Conservation (phyloP, 2,329 filamentous ascomycete species). For the Tricladium varicosporioides region DNA sequence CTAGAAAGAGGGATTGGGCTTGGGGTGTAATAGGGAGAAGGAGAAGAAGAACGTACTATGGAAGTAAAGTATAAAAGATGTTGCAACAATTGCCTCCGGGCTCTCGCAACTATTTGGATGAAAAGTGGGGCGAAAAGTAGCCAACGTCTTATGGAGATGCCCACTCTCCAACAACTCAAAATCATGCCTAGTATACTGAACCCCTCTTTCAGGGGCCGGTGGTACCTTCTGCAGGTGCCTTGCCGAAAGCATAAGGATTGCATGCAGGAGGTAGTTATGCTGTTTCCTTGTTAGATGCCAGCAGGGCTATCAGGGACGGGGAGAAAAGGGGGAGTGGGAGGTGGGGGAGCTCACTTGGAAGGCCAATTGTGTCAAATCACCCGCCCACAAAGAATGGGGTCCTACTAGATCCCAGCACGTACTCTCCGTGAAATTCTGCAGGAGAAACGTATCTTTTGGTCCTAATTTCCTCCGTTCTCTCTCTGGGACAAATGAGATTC, state of each 20-base stretch:
- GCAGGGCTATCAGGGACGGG: background rate
- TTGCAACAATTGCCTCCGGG: slow-evolving; percentile 19
- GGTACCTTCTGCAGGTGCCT: slow-evolving; percentile 10
- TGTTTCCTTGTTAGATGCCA: background rate
- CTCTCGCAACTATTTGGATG: slow-evolving; percentile 6
- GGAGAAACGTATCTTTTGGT: slow-evolving; percentile 9
- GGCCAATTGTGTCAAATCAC: slow-evolving; percentile 18
- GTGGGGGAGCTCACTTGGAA: slow-evolving; percentile 13
- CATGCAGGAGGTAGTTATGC: slow-evolving; percentile 21
- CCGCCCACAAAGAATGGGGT: slow-evolving; percentile 11
- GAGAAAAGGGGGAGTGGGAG: no score
- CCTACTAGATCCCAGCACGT: slow-evolving; percentile 12
- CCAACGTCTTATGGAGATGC: slow-evolving; percentile 16
- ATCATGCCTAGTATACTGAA: no score
- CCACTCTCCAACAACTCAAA: no score
- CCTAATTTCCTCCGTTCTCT: slow-evolving; percentile 9
- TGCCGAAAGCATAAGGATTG: slow-evolving; percentile 17
- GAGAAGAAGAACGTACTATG: background rate
- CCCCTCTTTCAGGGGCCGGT: background rate
- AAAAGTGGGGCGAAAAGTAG: slow-evolving; percentile 15
- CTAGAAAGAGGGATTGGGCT: no score
- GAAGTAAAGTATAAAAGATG: slow-evolving; percentile 20
- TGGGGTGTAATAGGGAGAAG: no score
- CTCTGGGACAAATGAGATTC: slow-evolving; percentile 1
- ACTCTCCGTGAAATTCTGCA: slow-evolving; percentile 10